Percentiles rank a stretch among this genome's conserved stretches.
Conservation (phyloP, 176 grass and related monocot species). For the Oryza meyeriana region DNA sequence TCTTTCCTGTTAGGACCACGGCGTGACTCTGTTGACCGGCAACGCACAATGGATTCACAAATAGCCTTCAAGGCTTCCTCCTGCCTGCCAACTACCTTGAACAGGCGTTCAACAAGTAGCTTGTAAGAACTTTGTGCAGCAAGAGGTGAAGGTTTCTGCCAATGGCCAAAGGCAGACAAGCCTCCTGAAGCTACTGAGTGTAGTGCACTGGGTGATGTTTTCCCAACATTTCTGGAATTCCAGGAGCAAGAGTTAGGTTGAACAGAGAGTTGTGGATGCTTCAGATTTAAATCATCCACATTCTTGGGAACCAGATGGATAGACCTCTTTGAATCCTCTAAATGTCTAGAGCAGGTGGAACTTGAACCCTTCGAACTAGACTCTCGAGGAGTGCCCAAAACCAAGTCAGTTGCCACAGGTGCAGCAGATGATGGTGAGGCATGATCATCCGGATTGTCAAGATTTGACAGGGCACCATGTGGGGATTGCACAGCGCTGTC, state of each 20-base stretch:
- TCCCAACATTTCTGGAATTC: slow-evolving; percentile 26
- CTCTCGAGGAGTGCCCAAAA: slow-evolving; percentile 59
- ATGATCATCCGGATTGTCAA: slow-evolving; percentile 21
- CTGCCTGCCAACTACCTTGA: slow-evolving; percentile 78
- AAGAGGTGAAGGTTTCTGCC: slow-evolving; percentile 30
- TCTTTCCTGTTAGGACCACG: slow-evolving; percentile 52
- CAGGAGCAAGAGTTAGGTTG: slow-evolving; percentile 33
- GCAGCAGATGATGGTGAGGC: slow-evolving; percentile 51
- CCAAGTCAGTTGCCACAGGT: slow-evolving; percentile 79
- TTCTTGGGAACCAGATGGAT: slow-evolving; percentile 32
- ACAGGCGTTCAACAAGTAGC: slow-evolving; percentile 49
- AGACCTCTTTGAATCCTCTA: slow-evolving; percentile 27
- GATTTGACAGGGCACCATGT: slow-evolving; percentile 26
- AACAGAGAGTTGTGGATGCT: slow-evolving; percentile 27
- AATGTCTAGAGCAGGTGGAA: slow-evolving; percentile 12
- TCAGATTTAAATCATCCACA: slow-evolving; percentile 39
- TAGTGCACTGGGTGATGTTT: slow-evolving; percentile 28
- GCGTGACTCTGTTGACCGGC: slow-evolving; percentile 27
- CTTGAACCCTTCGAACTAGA: slow-evolving; percentile 45
- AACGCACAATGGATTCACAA: slow-evolving; percentile 47
- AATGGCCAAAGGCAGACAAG: slow-evolving; percentile 55
- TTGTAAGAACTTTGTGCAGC: slow-evolving; percentile 60
- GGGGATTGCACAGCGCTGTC: slow-evolving; percentile 23
- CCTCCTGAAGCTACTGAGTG: slow-evolving; percentile 36
- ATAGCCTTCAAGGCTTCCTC: slow-evolving; percentile 77